Base-by-base conservation (phyloP, 108 stramenopile species). In the Skeletonema costatum region DNA sequence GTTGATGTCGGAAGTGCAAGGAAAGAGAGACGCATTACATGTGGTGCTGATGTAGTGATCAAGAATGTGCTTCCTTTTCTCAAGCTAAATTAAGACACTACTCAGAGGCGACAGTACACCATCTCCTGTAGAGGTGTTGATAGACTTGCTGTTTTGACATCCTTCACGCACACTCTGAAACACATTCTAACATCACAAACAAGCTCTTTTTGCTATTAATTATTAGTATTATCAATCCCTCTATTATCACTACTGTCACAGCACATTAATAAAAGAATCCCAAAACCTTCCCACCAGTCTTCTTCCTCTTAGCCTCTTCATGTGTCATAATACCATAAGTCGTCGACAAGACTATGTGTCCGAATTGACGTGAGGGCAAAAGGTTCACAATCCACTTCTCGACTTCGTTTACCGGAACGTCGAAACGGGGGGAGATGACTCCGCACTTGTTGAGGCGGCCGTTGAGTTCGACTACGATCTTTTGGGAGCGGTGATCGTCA, bases 371-470 rank as follows among this genome's bases (percentile, higher is more conserved):
- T 66, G 88, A 87, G n/a, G 98, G 98, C 66, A 99, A 81, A 38
- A 99, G 90, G 81, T 98, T 97, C 71, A 95, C 94, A 62, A 98
- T 82, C 98, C 98, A 99, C 85, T 98, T 97, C 86, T 99, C 99
- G 66, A 97, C 91, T 78, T 99, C 98, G 68, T 80, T 84, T 33
- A 93, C 76, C 63, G 67, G 63, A 38, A 97, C 89, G 85, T 99
- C 99, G 87, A 99, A 99, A 67, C 99, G 91, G 46, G 99, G 99
- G 64, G 86, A 89, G 88, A 99, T 97, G 58, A 99, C 98, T 64
- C 99, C 98, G 85, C 98, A 99, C 94, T 99, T 99, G 93, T 99
- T 99, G 82, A 99, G 86, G 73, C 99, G 98, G 25, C 98, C 98
- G 62, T 87, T 98, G 66, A 97, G 86, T 82, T 99, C 97, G 67